These are phyloP conservation scores for Xylaria intraflava DNA, from an alignment of 495 filamentous ascomycete genomes.

Conservation along the genomic window DNA sequence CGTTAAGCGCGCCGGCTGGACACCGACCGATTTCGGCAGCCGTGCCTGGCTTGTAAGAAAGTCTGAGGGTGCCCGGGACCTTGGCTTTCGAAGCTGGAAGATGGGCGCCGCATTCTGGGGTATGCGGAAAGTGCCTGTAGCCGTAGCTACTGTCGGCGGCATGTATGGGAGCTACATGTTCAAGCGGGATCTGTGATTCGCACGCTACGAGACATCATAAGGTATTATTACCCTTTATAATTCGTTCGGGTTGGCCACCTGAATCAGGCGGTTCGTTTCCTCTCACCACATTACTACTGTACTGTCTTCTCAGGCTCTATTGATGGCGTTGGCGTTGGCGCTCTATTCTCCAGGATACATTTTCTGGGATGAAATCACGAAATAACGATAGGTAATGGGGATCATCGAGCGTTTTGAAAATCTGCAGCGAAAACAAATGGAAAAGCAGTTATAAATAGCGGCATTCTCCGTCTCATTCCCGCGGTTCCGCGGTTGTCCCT, in stretches of 20 bases:
- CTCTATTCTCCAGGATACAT: neutral
- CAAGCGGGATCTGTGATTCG: slow-evolving; percentile 38
- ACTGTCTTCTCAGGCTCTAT: neutral
- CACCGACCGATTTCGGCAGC: slow-evolving; percentile 59
- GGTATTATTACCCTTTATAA: no score
- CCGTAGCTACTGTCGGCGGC: slow-evolving; percentile 68
- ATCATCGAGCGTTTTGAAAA: neutral
- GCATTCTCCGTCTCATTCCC: neutral
- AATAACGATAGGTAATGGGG: neutral
- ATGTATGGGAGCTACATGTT: slow-evolving; percentile 89
- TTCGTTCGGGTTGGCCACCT: neutral
- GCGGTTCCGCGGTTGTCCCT: no score
- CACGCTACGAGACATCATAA: no score
- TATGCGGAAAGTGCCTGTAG: slow-evolving; percentile 79
- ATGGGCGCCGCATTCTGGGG: slow-evolving; percentile 88
- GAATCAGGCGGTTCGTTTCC: neutral
- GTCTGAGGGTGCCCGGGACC: slow-evolving; percentile 29
- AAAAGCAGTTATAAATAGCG: slow-evolving; percentile 1
- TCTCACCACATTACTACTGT: neutral
- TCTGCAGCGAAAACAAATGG: neutral
- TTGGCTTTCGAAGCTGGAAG: slow-evolving; percentile 66
- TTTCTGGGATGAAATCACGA: slow-evolving; percentile 1
- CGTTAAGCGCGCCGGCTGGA: slow-evolving; percentile 54
- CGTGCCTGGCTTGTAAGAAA: slow-evolving; percentile 61
- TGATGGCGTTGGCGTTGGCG: neutral